phyloP scores from a whole-genome alignment of 176 grass and related monocot species.

The Carex scoparia region DNA sequence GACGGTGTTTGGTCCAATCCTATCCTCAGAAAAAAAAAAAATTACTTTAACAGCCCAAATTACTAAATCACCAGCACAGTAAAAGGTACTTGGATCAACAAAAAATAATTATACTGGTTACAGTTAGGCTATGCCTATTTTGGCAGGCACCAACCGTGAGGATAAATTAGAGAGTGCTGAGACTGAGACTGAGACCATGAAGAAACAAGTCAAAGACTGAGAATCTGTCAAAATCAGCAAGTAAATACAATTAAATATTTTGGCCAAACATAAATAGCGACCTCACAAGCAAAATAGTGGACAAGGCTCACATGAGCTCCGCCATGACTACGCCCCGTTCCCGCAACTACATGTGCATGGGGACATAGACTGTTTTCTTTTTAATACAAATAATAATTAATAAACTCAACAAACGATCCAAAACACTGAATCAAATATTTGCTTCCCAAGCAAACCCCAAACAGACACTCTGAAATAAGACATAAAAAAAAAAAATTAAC shows the following conservation, averaged over 20 bases:
- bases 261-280: not conserved
- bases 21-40: too few species aligned
- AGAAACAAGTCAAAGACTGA: constrained; percentile 2
- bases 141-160: not conserved
- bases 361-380: not conserved
- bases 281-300: constrained; percentile 28
- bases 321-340: constrained; percentile 5
- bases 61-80: not conserved
- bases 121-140: not conserved
- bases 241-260: constrained; percentile 21
- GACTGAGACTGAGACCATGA: not conserved
- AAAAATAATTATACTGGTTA: not conserved
- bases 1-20: too few species aligned
- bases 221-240: constrained; percentile 10
- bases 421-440: constrained; percentile 31
- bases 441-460: constrained; percentile 16
- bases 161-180: not conserved
- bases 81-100: not conserved
- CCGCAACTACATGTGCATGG: constrained; percentile 11
- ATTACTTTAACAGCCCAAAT: too few species aligned
- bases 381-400: constrained; percentile 9
- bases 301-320: constrained; percentile 28
- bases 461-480: constrained; percentile 24
- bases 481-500: constrained; percentile 20
- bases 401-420: constrained; percentile 15